Base-by-base conservation (phyloP, 257 asterid genomes). In the Solanum piurae region DNA sequence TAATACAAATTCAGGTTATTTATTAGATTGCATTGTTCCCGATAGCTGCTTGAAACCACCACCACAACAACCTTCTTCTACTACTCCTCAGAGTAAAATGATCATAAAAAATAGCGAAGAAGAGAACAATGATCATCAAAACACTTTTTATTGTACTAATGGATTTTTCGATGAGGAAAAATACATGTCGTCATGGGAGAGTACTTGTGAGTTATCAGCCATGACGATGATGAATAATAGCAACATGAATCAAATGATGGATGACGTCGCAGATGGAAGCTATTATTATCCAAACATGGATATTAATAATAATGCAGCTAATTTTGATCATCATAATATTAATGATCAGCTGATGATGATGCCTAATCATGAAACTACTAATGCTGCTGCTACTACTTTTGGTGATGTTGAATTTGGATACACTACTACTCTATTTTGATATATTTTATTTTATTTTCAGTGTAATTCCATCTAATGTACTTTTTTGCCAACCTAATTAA, bases 1-100 rank as follows among this genome's bases (percentile, higher is more conserved):
- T 36, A 36, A 37, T 37, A 74, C 16, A 21, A 74, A 94, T 62
- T 97, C 99, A 3, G 99, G 99, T 6, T 97, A 96, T 86, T 89
- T 97, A 89, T 89, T 97, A 89, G 98, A 94, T 72, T 93, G 99
- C 92, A 94, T 97, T 4, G 98, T 97, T 29, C 99, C 99, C 5
- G 93, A 92, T 68, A 93, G 90, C 88, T 97, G 92, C 87, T 89
- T 97, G 88, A 95, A 94, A 89, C 99, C 98, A 84, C 79, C 49
- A 11, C 99, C 98, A 73, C 77, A 42, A 74, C 88, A 86, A 68
- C 21, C 88, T 77, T 73, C 71, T 12, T 58, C 75, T 13, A 84
- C 72, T 29, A 84, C 72, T 29, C 12, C 85, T 44, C 87, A 60
- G 83, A 87, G 23, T 42, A 16, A 21, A 62, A 42, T 23, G 88